Evolutionary conservation across 164 flowering plant species (phyloP).

Genomic region (Magnolia sinica): DNA sequence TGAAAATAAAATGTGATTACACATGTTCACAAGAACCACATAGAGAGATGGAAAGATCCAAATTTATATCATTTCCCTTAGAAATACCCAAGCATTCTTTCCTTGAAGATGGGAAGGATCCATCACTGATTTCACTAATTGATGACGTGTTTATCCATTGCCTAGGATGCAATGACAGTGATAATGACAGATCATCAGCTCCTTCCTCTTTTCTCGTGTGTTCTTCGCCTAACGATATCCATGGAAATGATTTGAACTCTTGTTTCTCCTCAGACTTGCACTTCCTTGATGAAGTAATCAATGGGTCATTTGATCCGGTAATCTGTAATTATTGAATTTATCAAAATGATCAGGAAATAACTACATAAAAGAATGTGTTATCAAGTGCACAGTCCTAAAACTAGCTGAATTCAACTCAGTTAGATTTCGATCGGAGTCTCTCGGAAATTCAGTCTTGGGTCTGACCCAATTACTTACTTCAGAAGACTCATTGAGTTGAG

Average conservation of each 20-base stretch:
- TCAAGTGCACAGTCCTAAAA: too few relatives aligned
- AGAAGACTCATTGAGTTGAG: too few relatives aligned
- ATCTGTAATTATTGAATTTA: background rate
- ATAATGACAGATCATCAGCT: conserved; percentile 1
- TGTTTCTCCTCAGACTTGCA: background rate
- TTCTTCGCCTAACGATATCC: background rate
- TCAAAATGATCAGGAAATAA: background rate
- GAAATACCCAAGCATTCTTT: background rate
- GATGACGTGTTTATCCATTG: background rate
- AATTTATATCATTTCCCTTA: background rate
- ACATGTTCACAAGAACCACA: conserved; percentile 5
- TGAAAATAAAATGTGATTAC: background rate
- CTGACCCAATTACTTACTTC: background rate
- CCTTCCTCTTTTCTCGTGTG: background rate
- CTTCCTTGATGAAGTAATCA: background rate
- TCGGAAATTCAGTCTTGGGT: background rate
- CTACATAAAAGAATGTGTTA: background rate
- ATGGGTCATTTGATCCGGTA: background rate
- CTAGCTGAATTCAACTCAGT: background rate
- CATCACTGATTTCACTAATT: conserved; percentile 3
- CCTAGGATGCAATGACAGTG: background rate
- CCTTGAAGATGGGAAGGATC: background rate
- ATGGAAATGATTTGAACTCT: background rate
- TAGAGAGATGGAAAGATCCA: conserved; percentile 14
- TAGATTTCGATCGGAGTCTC: background rate